These are phyloP conservation scores for Curvularia verruculosa DNA, from an alignment of 2,329 filamentous ascomycete species.

Conservation along the genomic window DNA sequence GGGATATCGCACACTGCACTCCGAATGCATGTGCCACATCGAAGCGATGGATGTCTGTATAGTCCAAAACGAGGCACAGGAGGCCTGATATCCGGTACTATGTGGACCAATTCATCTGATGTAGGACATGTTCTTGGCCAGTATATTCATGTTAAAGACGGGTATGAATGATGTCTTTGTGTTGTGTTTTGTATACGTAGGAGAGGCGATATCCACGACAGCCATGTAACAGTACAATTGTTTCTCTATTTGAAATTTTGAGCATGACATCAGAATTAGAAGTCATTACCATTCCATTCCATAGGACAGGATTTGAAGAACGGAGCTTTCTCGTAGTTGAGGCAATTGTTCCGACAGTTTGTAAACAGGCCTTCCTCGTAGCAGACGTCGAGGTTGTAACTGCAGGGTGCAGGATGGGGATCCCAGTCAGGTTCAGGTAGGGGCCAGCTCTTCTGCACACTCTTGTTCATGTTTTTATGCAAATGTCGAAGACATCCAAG, in stretches of 20 bases:
- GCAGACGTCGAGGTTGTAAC: background rate
- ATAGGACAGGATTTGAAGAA: too few species aligned
- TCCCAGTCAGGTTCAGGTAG: too few species aligned
- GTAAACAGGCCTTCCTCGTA: background rate
- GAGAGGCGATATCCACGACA: background rate
- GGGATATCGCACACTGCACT: background rate
- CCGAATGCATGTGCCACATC: background rate
- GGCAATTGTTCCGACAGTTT: background rate
- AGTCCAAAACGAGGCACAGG: background rate
- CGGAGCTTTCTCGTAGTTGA: background rate
- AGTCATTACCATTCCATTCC: background rate
- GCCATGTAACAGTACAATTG: background rate
- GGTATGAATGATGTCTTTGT: background rate
- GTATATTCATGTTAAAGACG: background rate
- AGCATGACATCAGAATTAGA: background rate
- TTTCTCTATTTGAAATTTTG: background rate
- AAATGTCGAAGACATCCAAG: background rate
- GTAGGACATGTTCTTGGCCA: background rate
- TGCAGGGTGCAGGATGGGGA: background rate
- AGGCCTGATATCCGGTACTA: background rate
- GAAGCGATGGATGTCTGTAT: background rate
- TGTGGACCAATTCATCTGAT: background rate
- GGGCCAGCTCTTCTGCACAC: background rate
- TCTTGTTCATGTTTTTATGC: background rate
- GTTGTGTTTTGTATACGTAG: background rate